Evolutionary conservation across 495 filamentous ascomycete species (phyloP), one percentile per base, ranked within the genome.

Genomic region (Oidiodendron maius): DNA sequence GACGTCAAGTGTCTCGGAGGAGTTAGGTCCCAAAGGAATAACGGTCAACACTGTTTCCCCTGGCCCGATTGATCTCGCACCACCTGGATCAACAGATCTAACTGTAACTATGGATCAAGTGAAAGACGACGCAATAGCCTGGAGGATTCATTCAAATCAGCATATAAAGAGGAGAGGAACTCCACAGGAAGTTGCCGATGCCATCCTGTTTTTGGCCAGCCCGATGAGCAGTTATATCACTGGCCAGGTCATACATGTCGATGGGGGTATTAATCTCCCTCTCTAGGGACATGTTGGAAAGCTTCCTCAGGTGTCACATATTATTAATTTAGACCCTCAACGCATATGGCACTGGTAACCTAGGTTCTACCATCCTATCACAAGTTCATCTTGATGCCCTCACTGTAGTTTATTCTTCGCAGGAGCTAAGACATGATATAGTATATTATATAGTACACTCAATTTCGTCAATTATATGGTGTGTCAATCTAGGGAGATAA

Each of bases 41-140:
- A 60, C 57, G n/a, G 43, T 60, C 20, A 60, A 60, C 41, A 39
- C 50, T 43, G 44, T 60, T 26, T 43, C 54, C 15, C 57, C 57
- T 2, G 57, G 57, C 24, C 13, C 51, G 20, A 23, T 54, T 42
- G 46, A 47, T 26, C 37, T 40, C 37, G 5, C 40, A 8, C n/a
- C n/a, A n/a, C n/a, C n/a, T n/a, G 40, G 20, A 21, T 43, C 44
- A 23, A 48, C 3, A 17, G 30, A 8, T 37, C 51, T 30, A 34
- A 54, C 20, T 45, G 43, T 20, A 25, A 15, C 9, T 38, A 25
- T 34, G 28, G 28, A 34, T n/a, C 9, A 34, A 18, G 22, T 47
- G 34, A 47, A 53, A 22, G 50, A 49, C 12, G 24, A 40, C 34
- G 32, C 34, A 28, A 17, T 48, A 1, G 43, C 34, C 2, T 15